phyloP scores from a whole-genome alignment of 179 eudicot genomes.

The Spinacia oleracea region DNA sequence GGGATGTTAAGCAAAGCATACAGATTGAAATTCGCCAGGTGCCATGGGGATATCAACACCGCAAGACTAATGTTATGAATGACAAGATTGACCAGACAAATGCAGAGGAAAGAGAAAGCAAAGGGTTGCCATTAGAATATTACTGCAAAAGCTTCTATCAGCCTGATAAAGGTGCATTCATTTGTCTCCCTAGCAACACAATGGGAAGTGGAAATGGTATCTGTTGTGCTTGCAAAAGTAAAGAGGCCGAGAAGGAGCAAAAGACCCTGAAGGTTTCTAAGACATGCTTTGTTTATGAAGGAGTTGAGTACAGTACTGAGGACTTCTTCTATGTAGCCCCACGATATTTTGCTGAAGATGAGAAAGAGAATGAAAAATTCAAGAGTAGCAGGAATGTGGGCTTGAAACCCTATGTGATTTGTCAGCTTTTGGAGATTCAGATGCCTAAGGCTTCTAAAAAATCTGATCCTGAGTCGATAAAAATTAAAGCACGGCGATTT shows the following conservation, averaged over 20 bases:
- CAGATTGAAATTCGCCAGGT: constrained; percentile 50
- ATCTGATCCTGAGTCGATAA: constrained; percentile 42
- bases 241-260: constrained; percentile 38
- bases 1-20: constrained; percentile 50
- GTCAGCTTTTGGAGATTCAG: constrained; percentile 68
- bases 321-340: constrained; percentile 81
- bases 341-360: constrained; percentile 50
- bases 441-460: constrained; percentile 42
- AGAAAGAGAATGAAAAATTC: constrained; percentile 49
- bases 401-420: constrained; percentile 74
- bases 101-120: constrained; percentile 81
- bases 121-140: constrained; percentile 70
- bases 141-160: constrained; percentile 78
- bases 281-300: constrained; percentile 53
- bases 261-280: constrained; percentile 48
- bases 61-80: constrained; percentile 59
- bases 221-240: constrained; percentile 63
- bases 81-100: constrained; percentile 67
- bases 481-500: constrained; percentile 71
- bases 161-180: constrained; percentile 88
- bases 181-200: constrained; percentile 42
- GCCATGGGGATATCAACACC: constrained; percentile 81
- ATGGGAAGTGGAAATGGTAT: constrained; percentile 79
- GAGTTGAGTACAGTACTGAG: constrained; percentile 59
- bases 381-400: constrained; percentile 97